Evolutionary conservation across 192 early-diverging fungal genomes (phyloP).

Genomic region (Dissophora ornata): DNA sequence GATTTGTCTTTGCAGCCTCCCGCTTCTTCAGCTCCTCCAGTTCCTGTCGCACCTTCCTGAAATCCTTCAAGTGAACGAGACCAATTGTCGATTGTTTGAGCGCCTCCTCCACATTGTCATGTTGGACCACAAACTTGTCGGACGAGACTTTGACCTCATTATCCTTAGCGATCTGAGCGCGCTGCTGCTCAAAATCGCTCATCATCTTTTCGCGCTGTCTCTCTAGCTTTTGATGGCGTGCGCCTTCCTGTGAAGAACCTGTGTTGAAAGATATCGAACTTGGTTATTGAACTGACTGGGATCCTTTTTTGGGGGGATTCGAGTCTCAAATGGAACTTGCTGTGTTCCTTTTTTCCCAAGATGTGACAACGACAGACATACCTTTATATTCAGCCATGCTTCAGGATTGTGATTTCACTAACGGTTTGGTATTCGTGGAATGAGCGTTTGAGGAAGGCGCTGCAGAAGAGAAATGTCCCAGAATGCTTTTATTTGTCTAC

Average conservation of each 20-base stretch:
- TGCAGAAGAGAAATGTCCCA: too few relatives aligned
- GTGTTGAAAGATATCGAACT: neutral
- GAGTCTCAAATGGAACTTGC: too few relatives aligned
- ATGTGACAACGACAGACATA: constrained; percentile 2
- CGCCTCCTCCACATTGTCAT: constrained; percentile 81
- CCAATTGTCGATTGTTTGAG: constrained; percentile 92
- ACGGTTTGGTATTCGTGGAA: neutral
- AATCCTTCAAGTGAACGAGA: constrained; percentile 89
- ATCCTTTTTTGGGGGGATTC: too few relatives aligned
- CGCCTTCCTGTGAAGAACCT: constrained; percentile 60
- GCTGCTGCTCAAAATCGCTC: constrained; percentile 75
- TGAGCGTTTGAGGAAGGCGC: neutral
- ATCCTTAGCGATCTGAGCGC: constrained; percentile 80
- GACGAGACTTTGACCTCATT: constrained; percentile 73
- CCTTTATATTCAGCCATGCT: constrained; percentile 59
- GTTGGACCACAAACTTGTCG: constrained; percentile 84
- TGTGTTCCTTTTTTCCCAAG: too few relatives aligned
- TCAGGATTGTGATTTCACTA: neutral
- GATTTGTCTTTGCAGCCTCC: constrained; percentile 72
- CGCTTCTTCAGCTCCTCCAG: constrained; percentile 85
- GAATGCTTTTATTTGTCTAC: too few relatives aligned
- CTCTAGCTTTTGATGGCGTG: constrained; percentile 73
- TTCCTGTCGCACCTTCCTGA: constrained; percentile 84
- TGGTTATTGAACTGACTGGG: too few relatives aligned
- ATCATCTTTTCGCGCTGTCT: constrained; percentile 77